Conservation (phyloP, 768 basidiomycete genomes). For the Lentinula detonsa region DNA sequence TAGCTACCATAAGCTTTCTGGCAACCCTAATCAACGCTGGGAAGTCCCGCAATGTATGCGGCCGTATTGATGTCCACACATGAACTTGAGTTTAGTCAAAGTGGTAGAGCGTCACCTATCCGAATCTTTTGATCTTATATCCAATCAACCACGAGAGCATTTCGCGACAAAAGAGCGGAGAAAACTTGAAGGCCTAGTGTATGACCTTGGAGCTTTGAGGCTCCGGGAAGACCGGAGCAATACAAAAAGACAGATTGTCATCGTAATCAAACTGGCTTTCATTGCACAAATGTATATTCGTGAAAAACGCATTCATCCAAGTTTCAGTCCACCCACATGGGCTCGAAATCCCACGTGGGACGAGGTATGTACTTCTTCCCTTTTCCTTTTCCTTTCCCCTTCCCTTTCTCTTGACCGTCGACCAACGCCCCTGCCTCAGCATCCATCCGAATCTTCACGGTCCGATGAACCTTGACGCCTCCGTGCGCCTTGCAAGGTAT, state of each 20-base stretch:
- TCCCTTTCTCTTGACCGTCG: not conserved
- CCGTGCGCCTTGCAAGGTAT: conserved; percentile 27
- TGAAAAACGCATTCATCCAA: not conserved
- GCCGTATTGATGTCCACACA: conserved; percentile 46
- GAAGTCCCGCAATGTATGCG: conserved; percentile 33
- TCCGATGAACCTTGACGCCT: conserved; percentile 35
- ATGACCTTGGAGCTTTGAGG: too few relatives aligned
- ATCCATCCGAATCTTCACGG: conserved; percentile 42
- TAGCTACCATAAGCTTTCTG: conserved; percentile 44
- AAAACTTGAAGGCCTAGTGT: too few relatives aligned
- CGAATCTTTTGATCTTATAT: too few relatives aligned
- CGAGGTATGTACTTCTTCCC: not conserved
- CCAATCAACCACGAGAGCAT: too few relatives aligned
- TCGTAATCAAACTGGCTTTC: too few relatives aligned
- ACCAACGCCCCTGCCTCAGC: conserved; percentile 10
- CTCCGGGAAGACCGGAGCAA: too few relatives aligned
- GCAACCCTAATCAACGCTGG: conserved; percentile 55
- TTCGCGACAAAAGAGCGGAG: conserved; percentile 23
- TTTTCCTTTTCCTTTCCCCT: not conserved
- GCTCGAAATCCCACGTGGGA: conserved; percentile 5
- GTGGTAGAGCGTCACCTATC: too few relatives aligned
- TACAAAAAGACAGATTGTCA: too few relatives aligned
- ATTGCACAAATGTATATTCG: not conserved
- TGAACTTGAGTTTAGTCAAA: too few relatives aligned
- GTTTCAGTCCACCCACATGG: conserved; percentile 4